A percentile compares a stretch with the other conserved stretches of the same genome.
Evolutionary conservation across 2,329 filamentous ascomycete genomes (phyloP).

Genomic region (Alternaria consortialis): DNA sequence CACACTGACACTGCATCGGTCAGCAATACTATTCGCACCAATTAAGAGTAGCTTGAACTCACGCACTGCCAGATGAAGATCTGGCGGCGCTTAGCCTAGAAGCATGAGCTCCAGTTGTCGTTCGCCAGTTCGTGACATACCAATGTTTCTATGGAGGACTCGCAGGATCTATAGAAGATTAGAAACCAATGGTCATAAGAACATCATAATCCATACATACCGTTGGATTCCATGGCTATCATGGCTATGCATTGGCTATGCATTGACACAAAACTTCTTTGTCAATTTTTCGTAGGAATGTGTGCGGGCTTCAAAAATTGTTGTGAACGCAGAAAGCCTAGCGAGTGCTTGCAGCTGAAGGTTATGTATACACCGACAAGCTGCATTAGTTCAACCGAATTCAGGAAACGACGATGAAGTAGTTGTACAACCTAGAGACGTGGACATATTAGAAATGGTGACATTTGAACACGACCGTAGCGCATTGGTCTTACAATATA

Average conservation of each 20-base stretch:
- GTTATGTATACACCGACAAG: too few relatives aligned
- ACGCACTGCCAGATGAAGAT: conserved; percentile 9
- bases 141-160: neutral
- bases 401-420: too few relatives aligned
- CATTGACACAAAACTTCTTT: neutral
- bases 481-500: too few relatives aligned
- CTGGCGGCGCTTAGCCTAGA: conserved; percentile 7
- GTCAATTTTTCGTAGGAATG: neutral
- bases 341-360: neutral
- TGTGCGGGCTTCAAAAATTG: neutral
- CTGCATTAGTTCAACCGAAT: too few relatives aligned
- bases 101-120: neutral
- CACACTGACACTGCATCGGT: conserved; percentile 5
- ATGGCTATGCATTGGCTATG: neutral
- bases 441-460: too few relatives aligned
- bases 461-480: too few relatives aligned
- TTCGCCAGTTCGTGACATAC: neutral
- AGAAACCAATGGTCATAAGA: neutral
- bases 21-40: neutral
- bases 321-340: neutral
- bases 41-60: neutral
- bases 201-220: neutral
- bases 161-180: neutral
- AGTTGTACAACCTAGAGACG: too few relatives aligned
- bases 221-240: neutral